Conservation (phyloP, 179 eudicot species). For the Beta lomatogona region DNA sequence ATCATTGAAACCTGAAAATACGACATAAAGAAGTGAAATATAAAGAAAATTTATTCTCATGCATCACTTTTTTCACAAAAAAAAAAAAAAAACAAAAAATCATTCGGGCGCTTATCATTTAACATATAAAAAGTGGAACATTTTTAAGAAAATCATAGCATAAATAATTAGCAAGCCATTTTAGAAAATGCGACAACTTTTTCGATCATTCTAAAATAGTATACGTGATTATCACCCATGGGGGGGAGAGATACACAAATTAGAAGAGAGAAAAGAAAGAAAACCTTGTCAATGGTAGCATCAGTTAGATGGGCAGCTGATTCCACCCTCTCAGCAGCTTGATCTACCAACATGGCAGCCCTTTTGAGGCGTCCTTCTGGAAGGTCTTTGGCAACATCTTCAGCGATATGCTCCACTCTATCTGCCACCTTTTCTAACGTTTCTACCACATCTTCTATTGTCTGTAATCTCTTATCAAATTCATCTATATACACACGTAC, state of each 20-base stretch:
- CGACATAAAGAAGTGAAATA: no score
- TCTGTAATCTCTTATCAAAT: constrained; percentile 34
- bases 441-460: constrained; percentile 31
- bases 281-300: constrained; percentile 53
- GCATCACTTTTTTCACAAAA: no score
- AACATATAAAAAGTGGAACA: no score
- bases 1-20: no score
- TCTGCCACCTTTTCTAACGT: constrained; percentile 48
- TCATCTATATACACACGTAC: constrained; percentile 13
- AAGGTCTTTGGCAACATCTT: constrained; percentile 35
- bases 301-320: constrained; percentile 41
- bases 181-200: no score
- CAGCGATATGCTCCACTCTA: constrained; percentile 47
- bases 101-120: no score
- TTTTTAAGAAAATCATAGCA: no score
- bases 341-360: constrained; percentile 27
- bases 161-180: no score
- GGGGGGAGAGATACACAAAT: not conserved
- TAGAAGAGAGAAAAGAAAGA: not conserved
- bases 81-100: no score
- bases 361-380: constrained; percentile 39
- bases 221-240: no score
- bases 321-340: constrained; percentile 30
- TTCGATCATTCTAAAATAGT: no score
- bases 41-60: no score